Percentiles rank a stretch among this genome's conserved stretches.
These are phyloP conservation scores for Capronia epimyces DNA, from an alignment of 2,329 filamentous ascomycete species.

Conservation along the genomic window DNA sequence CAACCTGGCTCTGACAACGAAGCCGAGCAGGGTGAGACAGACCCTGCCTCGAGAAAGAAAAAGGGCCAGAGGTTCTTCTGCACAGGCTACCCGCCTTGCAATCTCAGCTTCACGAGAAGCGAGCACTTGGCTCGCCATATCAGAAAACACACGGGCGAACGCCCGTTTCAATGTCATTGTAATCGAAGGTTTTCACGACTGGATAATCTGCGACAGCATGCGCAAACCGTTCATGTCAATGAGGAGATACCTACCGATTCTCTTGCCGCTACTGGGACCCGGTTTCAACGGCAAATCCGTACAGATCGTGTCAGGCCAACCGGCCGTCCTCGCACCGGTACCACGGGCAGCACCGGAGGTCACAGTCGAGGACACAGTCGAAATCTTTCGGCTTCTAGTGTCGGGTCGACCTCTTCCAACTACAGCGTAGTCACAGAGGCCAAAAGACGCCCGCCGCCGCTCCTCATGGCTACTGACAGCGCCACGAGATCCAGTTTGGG, in stretches of 20 bases:
- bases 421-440: conserved; percentile 61
- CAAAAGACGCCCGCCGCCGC: conserved; percentile 66
- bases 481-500: conserved; percentile 56
- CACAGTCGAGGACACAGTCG: conserved; percentile 72
- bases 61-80: conserved; percentile 96
- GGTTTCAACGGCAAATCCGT: conserved; percentile 86
- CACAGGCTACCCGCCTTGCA: conserved; percentile 89
- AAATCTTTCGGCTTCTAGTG: conserved; percentile 84
- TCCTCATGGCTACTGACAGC: conserved; percentile 75
- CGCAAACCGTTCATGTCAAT: conserved; percentile 94
- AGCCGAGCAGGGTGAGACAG: conserved; percentile 56
- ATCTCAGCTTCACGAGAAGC: conserved; percentile 88
- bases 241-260: conserved; percentile 94
- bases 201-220: conserved; percentile 93
- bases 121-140: conserved; percentile 95
- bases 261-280: conserved; percentile 81
- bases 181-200: conserved; percentile 85
- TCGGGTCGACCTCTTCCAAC: conserved; percentile 66
- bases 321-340: conserved; percentile 69
- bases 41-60: conserved; percentile 83
- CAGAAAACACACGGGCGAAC: conserved; percentile 93
- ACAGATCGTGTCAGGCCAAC: conserved; percentile 76
- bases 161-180: conserved; percentile 95
- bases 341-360: conserved; percentile 65
- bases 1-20: conserved; percentile 60